Conservation (phyloP, 179 eudicot genomes). For the Silene coronaria region DNA sequence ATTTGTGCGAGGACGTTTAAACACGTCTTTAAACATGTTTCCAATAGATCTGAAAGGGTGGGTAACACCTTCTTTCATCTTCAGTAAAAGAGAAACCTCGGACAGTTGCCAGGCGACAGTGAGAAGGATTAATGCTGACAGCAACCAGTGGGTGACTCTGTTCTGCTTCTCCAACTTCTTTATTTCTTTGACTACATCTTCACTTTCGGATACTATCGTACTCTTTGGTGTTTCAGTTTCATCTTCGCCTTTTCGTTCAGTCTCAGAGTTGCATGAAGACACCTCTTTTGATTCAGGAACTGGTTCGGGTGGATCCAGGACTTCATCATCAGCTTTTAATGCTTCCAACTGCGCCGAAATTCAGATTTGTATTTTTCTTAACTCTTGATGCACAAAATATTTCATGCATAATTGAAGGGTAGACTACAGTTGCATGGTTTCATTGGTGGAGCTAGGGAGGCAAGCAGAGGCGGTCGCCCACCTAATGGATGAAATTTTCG, state of each 20-base stretch:
- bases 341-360: conserved; percentile 41
- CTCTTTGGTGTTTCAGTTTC: conserved; percentile 2
- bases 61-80: conserved; percentile 41
- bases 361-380: not conserved
- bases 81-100: conserved; percentile 51
- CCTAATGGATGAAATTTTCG: no score
- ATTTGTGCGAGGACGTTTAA: conserved; percentile 24
- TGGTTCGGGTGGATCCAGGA: conserved; percentile 24
- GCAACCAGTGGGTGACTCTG: conserved; percentile 56
- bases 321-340: conserved; percentile 28
- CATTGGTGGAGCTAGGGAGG: no score
- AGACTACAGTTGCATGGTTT: no score
- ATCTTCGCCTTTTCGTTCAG: conserved; percentile 7
- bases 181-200: conserved; percentile 49
- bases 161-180: conserved; percentile 62
- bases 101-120: conserved; percentile 74
- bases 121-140: conserved; percentile 51
- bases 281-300: conserved; percentile 18
- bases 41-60: conserved; percentile 57
- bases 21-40: conserved; percentile 30
- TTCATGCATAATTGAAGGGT: no score
- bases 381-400: no score
- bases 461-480: no score
- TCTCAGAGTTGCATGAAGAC: conserved; percentile 15
- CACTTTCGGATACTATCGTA: conserved; percentile 15